Conservation (phyloP, 306 rosid genomes). For the Cucurbita ficifolia region DNA sequence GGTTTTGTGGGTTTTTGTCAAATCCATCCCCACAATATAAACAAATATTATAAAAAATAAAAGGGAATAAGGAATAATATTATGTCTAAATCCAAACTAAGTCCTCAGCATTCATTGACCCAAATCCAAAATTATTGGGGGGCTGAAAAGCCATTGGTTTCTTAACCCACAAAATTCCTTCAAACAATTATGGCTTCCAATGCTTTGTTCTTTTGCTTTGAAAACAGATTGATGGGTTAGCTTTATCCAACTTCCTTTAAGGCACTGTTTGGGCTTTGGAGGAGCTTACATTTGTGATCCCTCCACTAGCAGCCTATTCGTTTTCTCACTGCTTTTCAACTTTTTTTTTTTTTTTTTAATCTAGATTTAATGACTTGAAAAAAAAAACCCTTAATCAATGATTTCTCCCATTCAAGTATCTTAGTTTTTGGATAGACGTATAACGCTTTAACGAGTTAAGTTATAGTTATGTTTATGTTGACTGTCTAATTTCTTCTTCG, state of each 20-base stretch:
- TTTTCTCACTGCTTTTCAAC: slow-evolving; percentile 3
- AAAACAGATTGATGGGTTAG: neutral
- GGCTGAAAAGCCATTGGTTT: neutral
- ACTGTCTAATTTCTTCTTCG: no score
- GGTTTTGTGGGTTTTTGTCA: neutral
- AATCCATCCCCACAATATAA: neutral
- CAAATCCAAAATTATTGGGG: slow-evolving; percentile 3
- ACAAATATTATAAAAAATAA: neutral
- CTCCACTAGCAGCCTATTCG: neutral
- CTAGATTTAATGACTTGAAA: neutral
- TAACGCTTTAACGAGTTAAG: no score
- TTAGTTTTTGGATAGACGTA: no score
- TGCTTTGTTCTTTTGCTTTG: neutral
- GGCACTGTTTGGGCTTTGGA: neutral
- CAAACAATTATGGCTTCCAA: neutral
- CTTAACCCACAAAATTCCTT: neutral
- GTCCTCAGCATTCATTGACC: slow-evolving; percentile 2
- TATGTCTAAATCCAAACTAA: neutral
- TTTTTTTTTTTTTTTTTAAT: neutral
- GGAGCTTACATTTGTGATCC: neutral
- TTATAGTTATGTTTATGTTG: no score
- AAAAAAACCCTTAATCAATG: neutral
- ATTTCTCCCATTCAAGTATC: no score
- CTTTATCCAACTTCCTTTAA: neutral
- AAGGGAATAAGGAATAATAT: neutral